A percentile compares a stretch with the other conserved stretches of the same genome.
These are phyloP conservation scores for Trypanosoma mega DNA, from an alignment of 208 protist species.

Conservation along the genomic window DNA sequence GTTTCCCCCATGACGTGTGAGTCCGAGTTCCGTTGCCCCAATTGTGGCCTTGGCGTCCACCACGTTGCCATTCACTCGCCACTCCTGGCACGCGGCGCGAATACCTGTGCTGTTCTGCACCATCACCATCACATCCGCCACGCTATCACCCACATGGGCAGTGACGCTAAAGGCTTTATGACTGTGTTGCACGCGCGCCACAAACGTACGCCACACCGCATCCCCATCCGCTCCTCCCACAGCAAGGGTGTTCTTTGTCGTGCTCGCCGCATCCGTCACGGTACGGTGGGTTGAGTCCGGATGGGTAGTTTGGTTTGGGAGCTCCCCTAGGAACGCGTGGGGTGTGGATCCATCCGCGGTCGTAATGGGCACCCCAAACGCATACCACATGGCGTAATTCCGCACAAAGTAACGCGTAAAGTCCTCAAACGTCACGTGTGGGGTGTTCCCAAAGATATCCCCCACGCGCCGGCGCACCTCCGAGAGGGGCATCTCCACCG, in stretches of 20 bases:
- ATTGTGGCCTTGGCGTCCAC: slow-evolving; percentile 43
- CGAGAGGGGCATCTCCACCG: slow-evolving; percentile 66
- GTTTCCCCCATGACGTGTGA: slow-evolving; percentile 32
- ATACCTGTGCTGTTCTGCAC: slow-evolving; percentile 79
- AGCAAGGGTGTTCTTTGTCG: slow-evolving; percentile 24
- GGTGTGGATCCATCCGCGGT: slow-evolving; percentile 10
- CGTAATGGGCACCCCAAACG: slow-evolving; percentile 65
- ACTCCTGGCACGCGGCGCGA: slow-evolving; percentile 67
- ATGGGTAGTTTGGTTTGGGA: no score
- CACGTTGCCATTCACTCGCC: slow-evolving; percentile 34
- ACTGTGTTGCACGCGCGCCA: slow-evolving; percentile 51
- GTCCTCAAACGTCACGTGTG: slow-evolving; percentile 59
- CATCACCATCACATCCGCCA: slow-evolving; percentile 79
- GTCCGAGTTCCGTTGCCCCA: slow-evolving; percentile 58
- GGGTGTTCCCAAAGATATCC: slow-evolving; percentile 61
- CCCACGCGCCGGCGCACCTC: slow-evolving; percentile 63
- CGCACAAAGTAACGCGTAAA: slow-evolving; percentile 64
- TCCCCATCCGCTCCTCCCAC: slow-evolving; percentile 33
- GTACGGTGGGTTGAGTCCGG: background rate
- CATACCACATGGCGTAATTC: slow-evolving; percentile 81
- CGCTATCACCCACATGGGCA: slow-evolving; percentile 69
- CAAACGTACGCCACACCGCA: slow-evolving; percentile 48
- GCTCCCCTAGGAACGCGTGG: no score
- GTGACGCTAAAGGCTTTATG: slow-evolving; percentile 85
- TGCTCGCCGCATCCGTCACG: background rate